A percentile compares a stretch with the other conserved stretches of the same genome.
Evolutionary conservation across 2,329 filamentous ascomycete genomes (phyloP).

Genomic region (Helicocarpus griseus): DNA sequence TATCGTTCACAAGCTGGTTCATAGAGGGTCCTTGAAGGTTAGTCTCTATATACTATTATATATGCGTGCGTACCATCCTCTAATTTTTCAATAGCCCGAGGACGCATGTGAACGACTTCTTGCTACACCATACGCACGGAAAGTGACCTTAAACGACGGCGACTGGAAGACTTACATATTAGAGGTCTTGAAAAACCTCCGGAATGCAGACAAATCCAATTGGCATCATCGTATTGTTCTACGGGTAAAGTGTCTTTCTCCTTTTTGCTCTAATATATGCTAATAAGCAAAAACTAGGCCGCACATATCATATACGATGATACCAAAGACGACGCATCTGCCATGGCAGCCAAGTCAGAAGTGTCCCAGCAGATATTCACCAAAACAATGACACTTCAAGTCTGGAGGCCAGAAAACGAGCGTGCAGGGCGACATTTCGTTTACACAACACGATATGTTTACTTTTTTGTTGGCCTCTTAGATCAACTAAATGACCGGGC

Average conservation of each 20-base stretch:
- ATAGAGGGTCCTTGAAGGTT: constrained; percentile 36
- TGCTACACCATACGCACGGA: constrained; percentile 46
- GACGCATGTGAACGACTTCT: constrained; percentile 43
- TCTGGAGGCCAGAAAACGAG: constrained; percentile 90
- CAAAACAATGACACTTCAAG: constrained; percentile 88
- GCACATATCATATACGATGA: constrained; percentile 55
- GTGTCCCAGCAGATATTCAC: constrained; percentile 80
- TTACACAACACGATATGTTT: constrained; percentile 78
- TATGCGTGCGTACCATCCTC: constrained; percentile 26
- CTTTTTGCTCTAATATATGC: constrained; percentile 21
- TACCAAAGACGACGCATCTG: constrained; percentile 40
- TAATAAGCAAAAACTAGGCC: constrained; percentile 28
- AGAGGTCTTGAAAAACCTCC: constrained; percentile 47
- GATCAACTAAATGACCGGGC: constrained; percentile 63
- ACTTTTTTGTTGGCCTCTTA: constrained; percentile 68
- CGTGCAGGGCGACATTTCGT: constrained; percentile 79
- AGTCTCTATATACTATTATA: constrained; percentile 15
- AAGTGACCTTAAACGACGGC: constrained; percentile 40
- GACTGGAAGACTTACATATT: constrained; percentile 54
- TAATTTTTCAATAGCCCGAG: constrained; percentile 23
- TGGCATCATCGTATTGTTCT: constrained; percentile 92
- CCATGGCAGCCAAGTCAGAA: constrained; percentile 60
- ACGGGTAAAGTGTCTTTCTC: constrained; percentile 46
- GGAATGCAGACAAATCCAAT: constrained; percentile 74
- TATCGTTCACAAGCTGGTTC: constrained; percentile 70